Base-by-base conservation (phyloP, 2,329 filamentous ascomycete genomes). In the Colletotrichum camelliae region DNA sequence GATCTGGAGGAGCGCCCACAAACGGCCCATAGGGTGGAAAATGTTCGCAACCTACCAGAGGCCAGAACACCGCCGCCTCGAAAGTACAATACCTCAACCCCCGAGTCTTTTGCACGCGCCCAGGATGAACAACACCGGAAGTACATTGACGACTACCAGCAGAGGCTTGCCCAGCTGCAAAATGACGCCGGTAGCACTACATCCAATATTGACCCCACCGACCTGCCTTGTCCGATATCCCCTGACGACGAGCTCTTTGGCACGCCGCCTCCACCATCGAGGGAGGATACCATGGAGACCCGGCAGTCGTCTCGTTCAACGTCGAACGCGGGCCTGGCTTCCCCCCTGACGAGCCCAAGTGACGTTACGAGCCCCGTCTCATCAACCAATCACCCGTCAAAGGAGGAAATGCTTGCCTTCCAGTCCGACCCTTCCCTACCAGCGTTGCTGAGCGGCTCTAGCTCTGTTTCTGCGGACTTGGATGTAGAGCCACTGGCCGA, bases 381-480 rank as follows among this genome's bases (percentile, higher is more conserved):
- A 24, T 83, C 85, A 4, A 74, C 83, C 68, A 85, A 85, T 58
- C 81, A 81, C 8, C 82, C 84, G 6, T 83, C 83, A 27, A 86
- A 86, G 75, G 88, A 89, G 7, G 85, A 87, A 10, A 88, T 89
- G 79, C 79, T 89, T 18, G 86, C 85, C 4, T 93, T 92, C 81
- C 90, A 90, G 71, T 93, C 91, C 4, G 91, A 93, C 68, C 91
- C 91, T 0, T 93, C 92, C 7, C 83, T 93, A 4, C 92, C 92
- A 13, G 91, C 91, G 8, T 84, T 93, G 9, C 85, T 93, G 13
- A 93, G 91, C 72, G 90, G 91, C 13, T 90, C 91, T 10, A 93
- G 91, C 79, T 93, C 92, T 4, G 88, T 93, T 12, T 93, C 91
- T 16, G 91, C 90, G 1, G 92, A 93, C 78, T 85, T 89, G 27